phyloP scores from a whole-genome alignment of 2,329 filamentous ascomycete genomes.

The Amauroascus niger region DNA sequence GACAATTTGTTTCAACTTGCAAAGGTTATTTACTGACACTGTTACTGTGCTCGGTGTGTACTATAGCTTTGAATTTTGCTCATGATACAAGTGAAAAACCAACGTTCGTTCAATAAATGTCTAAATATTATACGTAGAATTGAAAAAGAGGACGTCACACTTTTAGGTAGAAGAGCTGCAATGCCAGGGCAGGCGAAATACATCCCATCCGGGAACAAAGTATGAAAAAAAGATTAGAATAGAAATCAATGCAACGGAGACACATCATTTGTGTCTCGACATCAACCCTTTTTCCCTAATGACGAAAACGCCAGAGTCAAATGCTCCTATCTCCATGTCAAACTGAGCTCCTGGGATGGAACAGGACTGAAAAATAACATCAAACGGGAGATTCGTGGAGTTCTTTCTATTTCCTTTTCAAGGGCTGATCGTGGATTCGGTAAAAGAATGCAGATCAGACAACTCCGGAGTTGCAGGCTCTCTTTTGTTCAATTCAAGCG shows the following conservation, averaged over 20 bases:
- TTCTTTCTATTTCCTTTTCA: too few relatives aligned
- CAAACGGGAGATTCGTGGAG: background rate
- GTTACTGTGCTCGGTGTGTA: background rate
- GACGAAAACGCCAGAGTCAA: background rate
- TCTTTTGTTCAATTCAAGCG: background rate
- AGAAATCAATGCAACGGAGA: background rate
- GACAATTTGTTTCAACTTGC: too few relatives aligned
- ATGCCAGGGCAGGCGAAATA: background rate
- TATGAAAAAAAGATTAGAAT: slow-evolving; percentile 4
- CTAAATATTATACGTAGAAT: slow-evolving; percentile 3
- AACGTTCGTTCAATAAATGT: background rate
- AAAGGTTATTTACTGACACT: too few relatives aligned
- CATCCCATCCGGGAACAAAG: background rate
- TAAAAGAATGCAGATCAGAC: background rate
- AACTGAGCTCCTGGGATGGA: background rate
- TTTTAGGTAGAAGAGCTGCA: background rate
- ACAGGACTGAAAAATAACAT: background rate
- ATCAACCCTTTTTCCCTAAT: background rate
- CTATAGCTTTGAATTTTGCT: background rate
- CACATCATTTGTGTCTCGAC: background rate
- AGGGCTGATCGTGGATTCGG: too few relatives aligned
- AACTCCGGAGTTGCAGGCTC: background rate
- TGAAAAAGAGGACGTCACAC: background rate
- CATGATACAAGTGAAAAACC: background rate
- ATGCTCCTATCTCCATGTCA: background rate